Evolutionary conservation across 148 eudicot species (phyloP), one percentile per base, ranked within the genome.

Genomic region (Tetragonia tetragonoides): DNA sequence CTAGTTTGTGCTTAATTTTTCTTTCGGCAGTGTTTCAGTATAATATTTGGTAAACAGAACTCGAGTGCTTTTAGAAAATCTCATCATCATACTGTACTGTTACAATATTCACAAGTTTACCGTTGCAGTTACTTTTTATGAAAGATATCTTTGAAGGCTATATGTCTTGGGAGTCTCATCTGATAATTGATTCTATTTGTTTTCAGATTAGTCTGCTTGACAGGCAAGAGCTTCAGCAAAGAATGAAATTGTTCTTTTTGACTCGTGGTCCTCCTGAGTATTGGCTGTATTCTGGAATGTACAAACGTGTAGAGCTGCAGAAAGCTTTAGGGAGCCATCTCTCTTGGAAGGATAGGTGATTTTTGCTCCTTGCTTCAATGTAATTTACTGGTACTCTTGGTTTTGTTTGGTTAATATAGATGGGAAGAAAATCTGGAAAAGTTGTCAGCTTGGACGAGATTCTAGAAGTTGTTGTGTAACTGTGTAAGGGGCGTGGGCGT

Each of bases 331-430:
- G 99, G 75, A 90, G 84, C 84, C 91, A 95, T 88, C 87, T 93
- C 80, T 91, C 97, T 54, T 93, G 97, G 97, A 95, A 95, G 83
- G 97, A 93, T 72, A 93, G 99, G 99, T 92, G 72, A 81, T 60
- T 64, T 66, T 11, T 78, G 66, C 54, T 82, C 28, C 66, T 51
- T 67, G 53, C 42, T 71, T 56, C 71, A 56, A 42, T 77, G 54
- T 76, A 66, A 57, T 76, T 21, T 3, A 56, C 37, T 75, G 44
- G 38, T 39, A 24, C 66, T 39, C 34, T 63, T 47, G 59, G 4
- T 56, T 37, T 53, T 70, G 15, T 75, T 60, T 70, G 56, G 59
- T 14, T 65, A 68, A 3, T 17, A 39, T 39, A 44, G 8, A n/a
- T 23, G 66, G 34, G 46, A 21, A 12, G 24, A 65, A 75, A 49